Conservation (phyloP, 306 rosid species). For the Lablab purpureus region DNA sequence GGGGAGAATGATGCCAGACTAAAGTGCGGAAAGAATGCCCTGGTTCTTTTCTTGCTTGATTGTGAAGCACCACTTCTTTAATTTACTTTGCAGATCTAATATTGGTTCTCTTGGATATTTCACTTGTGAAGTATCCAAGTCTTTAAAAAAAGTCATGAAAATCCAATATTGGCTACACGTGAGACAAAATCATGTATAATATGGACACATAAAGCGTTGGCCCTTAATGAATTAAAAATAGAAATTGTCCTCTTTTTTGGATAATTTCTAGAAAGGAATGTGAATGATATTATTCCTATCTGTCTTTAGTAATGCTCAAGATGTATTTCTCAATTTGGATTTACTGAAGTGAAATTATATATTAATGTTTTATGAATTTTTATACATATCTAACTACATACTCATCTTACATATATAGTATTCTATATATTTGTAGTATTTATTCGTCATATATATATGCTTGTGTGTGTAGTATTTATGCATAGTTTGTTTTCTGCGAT, state of each 20-base stretch:
- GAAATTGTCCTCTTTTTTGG: no score
- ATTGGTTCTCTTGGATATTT: no score
- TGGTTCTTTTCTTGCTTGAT: background rate
- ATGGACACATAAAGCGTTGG: no score
- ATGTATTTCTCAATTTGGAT: background rate
- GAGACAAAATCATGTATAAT: background rate
- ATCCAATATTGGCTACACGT: background rate
- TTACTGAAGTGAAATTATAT: background rate
- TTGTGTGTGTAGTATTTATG: no score
- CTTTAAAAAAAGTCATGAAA: no score
- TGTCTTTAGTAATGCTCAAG: background rate
- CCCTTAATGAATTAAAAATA: no score
- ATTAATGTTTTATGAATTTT: background rate
- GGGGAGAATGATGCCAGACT: conserved; percentile 6
- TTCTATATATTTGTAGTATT: background rate
- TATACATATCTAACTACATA: background rate
- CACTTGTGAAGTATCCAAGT: no score
- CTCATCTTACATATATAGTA: no score
- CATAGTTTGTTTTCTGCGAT: background rate
- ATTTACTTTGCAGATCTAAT: no score
- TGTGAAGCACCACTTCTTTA: no score
- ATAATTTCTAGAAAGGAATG: no score
- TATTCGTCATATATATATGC: no score
- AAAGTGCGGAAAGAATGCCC: background rate
- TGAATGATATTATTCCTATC: background rate